A percentile compares a stretch with the other conserved stretches of the same genome.
Conservation (phyloP, 176 grass and related monocot genomes). For the Urochloa ruziziensis region DNA sequence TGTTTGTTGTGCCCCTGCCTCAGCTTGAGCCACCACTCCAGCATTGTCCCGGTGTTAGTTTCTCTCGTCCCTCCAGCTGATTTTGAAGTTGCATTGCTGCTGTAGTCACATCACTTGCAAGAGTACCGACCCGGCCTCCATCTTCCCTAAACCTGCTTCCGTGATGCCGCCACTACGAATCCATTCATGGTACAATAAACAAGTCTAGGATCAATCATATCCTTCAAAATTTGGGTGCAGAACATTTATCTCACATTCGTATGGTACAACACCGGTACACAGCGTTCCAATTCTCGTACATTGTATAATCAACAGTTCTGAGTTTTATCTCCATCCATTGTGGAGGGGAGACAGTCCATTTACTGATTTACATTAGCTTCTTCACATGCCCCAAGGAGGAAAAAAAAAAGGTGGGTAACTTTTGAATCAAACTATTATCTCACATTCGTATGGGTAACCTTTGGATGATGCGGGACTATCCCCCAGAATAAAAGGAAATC, state of each 20-base stretch:
- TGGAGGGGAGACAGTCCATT: background rate
- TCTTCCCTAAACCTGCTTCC: too few species aligned
- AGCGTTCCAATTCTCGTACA: background rate
- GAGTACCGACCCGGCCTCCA: too few species aligned
- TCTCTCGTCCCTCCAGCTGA: too few species aligned
- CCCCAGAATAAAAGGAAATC: background rate
- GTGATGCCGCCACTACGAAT: too few species aligned
- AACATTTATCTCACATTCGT: conserved; percentile 4
- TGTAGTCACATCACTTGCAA: too few species aligned
- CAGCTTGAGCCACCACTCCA: too few species aligned
- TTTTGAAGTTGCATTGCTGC: too few species aligned
- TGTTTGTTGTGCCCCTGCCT: too few species aligned
- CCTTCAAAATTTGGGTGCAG: background rate
- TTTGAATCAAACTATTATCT: conserved; percentile 31
- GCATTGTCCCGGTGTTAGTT: too few species aligned
- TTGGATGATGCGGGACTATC: background rate
- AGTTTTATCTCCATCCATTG: background rate
- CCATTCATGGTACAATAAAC: too few species aligned
- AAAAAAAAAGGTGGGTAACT: background rate
- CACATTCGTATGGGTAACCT: conserved; percentile 31
- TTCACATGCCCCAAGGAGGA: background rate
- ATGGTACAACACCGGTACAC: background rate
- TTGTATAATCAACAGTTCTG: background rate
- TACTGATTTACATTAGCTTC: conserved; percentile 34
- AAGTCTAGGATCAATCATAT: too few species aligned